These are phyloP conservation scores for Gentiana straminea DNA, from an alignment of 257 asterid genomes.

Conservation along the genomic window DNA sequence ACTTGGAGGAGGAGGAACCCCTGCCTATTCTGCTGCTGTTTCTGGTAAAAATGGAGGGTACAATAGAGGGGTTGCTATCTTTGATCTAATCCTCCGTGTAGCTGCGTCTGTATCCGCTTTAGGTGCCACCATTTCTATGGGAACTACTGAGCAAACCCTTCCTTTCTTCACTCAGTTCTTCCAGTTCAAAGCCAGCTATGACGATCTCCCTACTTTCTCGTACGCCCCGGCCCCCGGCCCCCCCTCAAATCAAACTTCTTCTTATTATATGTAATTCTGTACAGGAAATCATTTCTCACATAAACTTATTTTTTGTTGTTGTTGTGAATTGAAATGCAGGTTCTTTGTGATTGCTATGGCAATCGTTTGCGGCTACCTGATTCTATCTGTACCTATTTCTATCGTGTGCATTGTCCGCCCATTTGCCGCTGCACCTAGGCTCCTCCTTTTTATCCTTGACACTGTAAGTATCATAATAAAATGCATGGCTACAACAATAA, in stretches of 20 bases:
- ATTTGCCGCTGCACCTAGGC: conserved; percentile 23
- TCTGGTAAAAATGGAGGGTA: conserved; percentile 10
- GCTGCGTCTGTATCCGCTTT: conserved; percentile 52
- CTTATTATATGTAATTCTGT: neutral
- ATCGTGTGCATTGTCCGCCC: conserved; percentile 45
- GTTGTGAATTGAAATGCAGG: conserved; percentile 21
- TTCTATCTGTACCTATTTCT: conserved; percentile 64
- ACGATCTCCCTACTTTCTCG: conserved; percentile 76
- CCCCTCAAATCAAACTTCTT: neutral
- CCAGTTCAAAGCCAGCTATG: conserved; percentile 79
- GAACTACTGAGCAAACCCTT: conserved; percentile 72
- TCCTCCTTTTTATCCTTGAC: conserved; percentile 32
- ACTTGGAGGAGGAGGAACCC: conserved; percentile 15
- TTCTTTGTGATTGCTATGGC: conserved; percentile 57
- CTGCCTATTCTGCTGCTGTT: conserved; percentile 5
- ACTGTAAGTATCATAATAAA: conserved; percentile 24
- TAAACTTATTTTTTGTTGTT: neutral
- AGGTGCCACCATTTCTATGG: conserved; percentile 67
- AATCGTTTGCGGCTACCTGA: conserved; percentile 47
- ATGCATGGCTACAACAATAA: no score
- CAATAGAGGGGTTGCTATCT: conserved; percentile 50
- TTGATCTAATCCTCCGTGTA: conserved; percentile 65
- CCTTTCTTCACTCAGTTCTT: conserved; percentile 92
- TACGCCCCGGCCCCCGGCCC: conserved; percentile 25
- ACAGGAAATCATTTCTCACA: no score